Base-by-base conservation (phyloP, 1,284 basidiomycete species). In the Chalciporus sp. region DNA sequence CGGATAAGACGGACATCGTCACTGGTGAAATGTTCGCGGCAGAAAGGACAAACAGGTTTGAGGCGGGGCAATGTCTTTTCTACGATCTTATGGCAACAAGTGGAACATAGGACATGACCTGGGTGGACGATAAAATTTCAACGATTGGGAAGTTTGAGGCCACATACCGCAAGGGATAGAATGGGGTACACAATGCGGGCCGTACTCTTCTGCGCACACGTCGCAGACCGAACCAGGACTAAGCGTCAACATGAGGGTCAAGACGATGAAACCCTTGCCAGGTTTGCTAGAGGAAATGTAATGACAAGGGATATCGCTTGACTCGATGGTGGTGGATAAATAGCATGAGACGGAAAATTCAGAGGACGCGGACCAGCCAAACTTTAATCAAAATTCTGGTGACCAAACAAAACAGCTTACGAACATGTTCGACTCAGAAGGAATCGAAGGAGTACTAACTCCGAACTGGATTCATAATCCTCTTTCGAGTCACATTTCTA, bases 121-220 rank as follows among this genome's bases (percentile, higher is more conserved):
- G 67, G 40, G 54, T 39, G 7, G 20, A 49, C 56, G 31, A 44
- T 51, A 42, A 55, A 42, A 27, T 65, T 63, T 53, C 35, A 7
- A 37, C 20, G 58, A 41, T 49, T 57, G 53, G 50, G 42, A 8
- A 3, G 6, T 9, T 40, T 26, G 42, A 53, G 45, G 55, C n/a
- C 4, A 47, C 80, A 63, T 55, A 88, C 88, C 88, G 73, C 88
- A 90, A 53, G 88, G 83, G 68, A 90, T 89, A 56, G 82, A 88
- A 71, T 90, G 85, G 57, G 88, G 88, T 57, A 82, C 75, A 71
- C 83, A 83, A 63, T 83, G 83, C 52, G 84, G 76, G 65, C 85
- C 83, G 71, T 81, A 90, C 77, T 90, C 88, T 74, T 90, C 87
- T 68, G 88, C 88, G 77, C 88, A 90, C 66, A 90, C 88, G 78